Percentiles rank a stretch among this genome's conserved stretches.
phyloP scores from a whole-genome alignment of 441 rosid genomes.

The Brassica hybrid region DNA sequence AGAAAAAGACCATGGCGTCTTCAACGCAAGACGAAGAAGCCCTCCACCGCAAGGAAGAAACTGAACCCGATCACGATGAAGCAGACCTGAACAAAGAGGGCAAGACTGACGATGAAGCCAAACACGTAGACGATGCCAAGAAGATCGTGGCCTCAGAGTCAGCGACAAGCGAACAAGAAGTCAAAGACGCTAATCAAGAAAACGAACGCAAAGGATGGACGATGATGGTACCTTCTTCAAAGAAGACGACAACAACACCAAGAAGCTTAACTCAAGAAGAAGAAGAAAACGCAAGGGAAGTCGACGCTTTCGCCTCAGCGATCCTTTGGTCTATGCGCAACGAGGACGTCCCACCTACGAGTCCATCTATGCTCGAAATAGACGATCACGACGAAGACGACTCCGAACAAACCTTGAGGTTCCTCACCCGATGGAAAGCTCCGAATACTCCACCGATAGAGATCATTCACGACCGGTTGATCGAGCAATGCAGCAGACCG shows the following conservation, averaged over 20 bases:
- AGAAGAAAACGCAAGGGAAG: not conserved
- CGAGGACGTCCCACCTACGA: not conserved
- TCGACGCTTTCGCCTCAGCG: not conserved
- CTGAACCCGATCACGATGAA: no score
- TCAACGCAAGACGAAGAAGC: no score
- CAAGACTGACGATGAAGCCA: not conserved
- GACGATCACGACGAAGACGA: not conserved
- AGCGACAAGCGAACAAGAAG: not conserved
- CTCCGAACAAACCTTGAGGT: not conserved
- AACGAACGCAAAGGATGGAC: not conserved
- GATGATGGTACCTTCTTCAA: not conserved
- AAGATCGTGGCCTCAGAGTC: not conserved
- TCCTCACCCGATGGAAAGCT: slow-evolving; percentile 4
- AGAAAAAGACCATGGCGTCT: no score
- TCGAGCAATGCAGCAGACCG: slow-evolving; percentile 10
- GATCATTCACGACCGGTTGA: not conserved
- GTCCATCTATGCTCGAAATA: not conserved
- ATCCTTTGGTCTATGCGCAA: not conserved
- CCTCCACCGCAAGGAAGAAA: no score
- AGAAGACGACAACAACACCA: not conserved
- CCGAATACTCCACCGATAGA: not conserved
- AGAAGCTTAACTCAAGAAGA: slow-evolving; percentile 3
- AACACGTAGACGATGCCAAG: not conserved
- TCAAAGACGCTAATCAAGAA: slow-evolving; percentile 1
- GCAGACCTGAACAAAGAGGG: no score